phyloP scores from a whole-genome alignment of 148 eudicot species.

The Limonium bicolor region DNA sequence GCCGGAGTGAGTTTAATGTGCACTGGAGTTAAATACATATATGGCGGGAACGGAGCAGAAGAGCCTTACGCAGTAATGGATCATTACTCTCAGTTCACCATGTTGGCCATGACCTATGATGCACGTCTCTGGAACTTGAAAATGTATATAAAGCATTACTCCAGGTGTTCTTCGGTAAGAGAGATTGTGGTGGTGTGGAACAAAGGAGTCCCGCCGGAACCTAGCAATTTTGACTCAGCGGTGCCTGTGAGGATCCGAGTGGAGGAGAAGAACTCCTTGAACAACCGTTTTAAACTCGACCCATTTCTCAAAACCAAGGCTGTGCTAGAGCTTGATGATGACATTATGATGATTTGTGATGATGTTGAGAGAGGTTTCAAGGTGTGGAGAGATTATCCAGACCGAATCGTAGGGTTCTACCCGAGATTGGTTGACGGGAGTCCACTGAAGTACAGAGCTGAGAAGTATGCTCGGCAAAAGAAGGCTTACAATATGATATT shows the following conservation, averaged over 20 bases:
- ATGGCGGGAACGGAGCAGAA: constrained; percentile 66
- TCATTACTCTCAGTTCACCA: constrained; percentile 69
- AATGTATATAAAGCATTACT: constrained; percentile 69
- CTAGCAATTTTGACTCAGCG: constrained; percentile 53
- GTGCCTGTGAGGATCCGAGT: constrained; percentile 71
- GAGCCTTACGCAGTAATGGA: constrained; percentile 51
- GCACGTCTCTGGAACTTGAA: constrained; percentile 87
- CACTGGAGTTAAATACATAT: constrained; percentile 33
- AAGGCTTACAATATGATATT: constrained; percentile 73
- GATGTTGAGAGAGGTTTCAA: constrained; percentile 80
- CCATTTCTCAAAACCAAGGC: constrained; percentile 55
- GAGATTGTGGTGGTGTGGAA: constrained; percentile 91
- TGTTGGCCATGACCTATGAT: constrained; percentile 80
- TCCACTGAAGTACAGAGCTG: constrained; percentile 47
- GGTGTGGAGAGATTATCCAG: constrained; percentile 80
- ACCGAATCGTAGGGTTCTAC: constrained; percentile 73
- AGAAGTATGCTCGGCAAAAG: constrained; percentile 53
- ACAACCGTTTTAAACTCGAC: constrained; percentile 63
- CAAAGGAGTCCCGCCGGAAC: constrained; percentile 53
- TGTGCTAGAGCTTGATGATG: constrained; percentile 89
- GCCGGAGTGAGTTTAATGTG: constrained; percentile 43
- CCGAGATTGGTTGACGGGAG: constrained; percentile 46
- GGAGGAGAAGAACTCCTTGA: constrained; percentile 68
- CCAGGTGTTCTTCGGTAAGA: constrained; percentile 77
- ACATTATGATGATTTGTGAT: constrained; percentile 79